phyloP scores from a whole-genome alignment of 2,329 filamentous ascomycete genomes.

The Coniochaeta hoffmannii region DNA sequence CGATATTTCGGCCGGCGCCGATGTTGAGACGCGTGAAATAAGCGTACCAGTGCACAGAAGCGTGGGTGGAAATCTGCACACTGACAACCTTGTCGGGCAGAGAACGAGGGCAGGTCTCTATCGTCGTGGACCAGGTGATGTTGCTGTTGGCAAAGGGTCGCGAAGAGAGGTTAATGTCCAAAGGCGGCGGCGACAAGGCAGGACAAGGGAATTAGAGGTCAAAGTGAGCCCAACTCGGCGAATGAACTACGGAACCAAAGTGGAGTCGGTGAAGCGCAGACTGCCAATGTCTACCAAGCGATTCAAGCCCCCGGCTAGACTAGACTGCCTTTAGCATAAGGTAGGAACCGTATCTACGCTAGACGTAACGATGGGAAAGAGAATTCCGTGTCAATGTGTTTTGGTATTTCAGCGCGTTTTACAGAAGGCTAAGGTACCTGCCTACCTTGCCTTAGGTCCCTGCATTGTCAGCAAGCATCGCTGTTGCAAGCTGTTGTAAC shows the following conservation, averaged over 20 bases:
- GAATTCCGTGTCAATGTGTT: no score
- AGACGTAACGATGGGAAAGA: background rate
- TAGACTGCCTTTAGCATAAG: no score
- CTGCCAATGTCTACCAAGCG: background rate
- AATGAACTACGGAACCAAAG: background rate
- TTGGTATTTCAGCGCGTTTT: no score
- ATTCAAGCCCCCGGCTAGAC: background rate
- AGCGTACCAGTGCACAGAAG: background rate
- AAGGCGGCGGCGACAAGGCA: slow-evolving; percentile 2
- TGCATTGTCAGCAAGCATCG: no score
- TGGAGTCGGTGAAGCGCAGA: background rate
- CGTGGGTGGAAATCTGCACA: background rate
- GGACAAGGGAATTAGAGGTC: slow-evolving; percentile 1
- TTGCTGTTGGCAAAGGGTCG: background rate
- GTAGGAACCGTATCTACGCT: background rate
- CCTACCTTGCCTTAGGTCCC: no score
- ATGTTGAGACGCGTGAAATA: background rate
- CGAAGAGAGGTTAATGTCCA: background rate
- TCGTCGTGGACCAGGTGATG: background rate
- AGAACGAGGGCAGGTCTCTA: background rate
- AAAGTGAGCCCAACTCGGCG: no score
- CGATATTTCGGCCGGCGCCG: slow-evolving; percentile 1
- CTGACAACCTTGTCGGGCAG: background rate
- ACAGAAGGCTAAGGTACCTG: no score
- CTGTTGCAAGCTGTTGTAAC: no score